Base-by-base conservation (phyloP, 495 filamentous ascomycete species). In the Schizothecium vesticola region DNA sequence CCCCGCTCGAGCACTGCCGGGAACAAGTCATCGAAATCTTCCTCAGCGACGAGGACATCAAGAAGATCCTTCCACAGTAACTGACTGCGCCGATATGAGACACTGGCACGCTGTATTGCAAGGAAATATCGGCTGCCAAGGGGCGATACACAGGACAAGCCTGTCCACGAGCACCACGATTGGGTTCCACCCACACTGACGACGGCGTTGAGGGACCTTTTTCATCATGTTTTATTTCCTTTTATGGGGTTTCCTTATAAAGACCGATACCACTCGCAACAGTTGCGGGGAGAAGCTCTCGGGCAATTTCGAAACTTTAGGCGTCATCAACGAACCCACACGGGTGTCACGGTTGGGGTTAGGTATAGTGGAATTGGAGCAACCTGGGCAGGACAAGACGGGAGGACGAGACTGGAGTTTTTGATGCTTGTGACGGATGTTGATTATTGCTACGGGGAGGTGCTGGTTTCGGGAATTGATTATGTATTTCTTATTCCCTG, bases 11-110 rank as follows among this genome's bases (percentile, higher is more conserved):
- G 74, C 84, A 85, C 73, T 86, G 85, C 69, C 86, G 84, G 70
- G 89, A 91, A 33, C 88, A 88, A 0, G 86, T 91, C 21, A 80
- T 88, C 76, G 89, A 91, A 69, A 91, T 91, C 64, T 72, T 81
- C 66, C 78, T 91, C 43, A 89, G 80, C 70, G 89, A 91, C 68
- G 88, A 87, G 73, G 85, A 87, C 76, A 81, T 84, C 68, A 84
- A 85, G 75, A 77, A 80, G 63, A 85, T 87, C 77, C 74, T 87
- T 22, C 85, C 85, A 21, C 81, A 81, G 80, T 79, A 76, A 77
- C 65, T 26, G n/a, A n/a, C 23, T 10, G 25, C 61, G 55, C 23
- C 31, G 13, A 56, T 31, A 59, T 21, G 24, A 19, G 33, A 2
- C 29, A 58, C 61, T 13, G 59, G 9, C 13, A 19, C n/a, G n/a